These are phyloP conservation scores for Syncephalis plumigaleata DNA, from an alignment of 371 early-diverging fungal species.

Conservation along the genomic window DNA sequence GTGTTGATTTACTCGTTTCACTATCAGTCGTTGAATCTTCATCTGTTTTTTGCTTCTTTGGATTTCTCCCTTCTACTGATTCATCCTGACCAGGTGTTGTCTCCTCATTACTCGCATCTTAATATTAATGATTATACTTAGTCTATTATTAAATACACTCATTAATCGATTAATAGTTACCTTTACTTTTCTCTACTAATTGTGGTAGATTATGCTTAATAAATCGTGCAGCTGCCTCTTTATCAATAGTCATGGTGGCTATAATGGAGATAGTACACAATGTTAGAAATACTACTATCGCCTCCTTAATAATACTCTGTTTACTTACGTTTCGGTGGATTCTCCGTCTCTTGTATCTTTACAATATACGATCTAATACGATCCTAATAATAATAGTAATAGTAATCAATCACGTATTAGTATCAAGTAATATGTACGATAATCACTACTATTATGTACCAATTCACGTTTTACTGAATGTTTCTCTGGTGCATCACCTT, in stretches of 20 bases:
- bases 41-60: too few relatives aligned
- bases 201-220: not conserved
- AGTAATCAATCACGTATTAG: not conserved
- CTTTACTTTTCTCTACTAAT: not conserved
- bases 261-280: not conserved
- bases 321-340: not conserved
- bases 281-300: not conserved
- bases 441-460: too few relatives aligned
- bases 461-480: not conserved
- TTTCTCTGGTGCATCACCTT: not conserved
- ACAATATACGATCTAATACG: not conserved
- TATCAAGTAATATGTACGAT: too few relatives aligned
- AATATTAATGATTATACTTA: too few relatives aligned
- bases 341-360: not conserved
- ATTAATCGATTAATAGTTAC: too few relatives aligned
- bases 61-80: too few relatives aligned
- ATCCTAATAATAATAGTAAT: not conserved
- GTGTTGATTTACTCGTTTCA: too few relatives aligned
- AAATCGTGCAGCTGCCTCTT: slow-evolving; percentile 1
- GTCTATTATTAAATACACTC: too few relatives aligned
- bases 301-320: too few relatives aligned
- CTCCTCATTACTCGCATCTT: too few relatives aligned
- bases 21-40: too few relatives aligned
- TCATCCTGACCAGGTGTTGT: too few relatives aligned
- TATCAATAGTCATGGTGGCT: not conserved